Base-by-base conservation (phyloP, 345 rosid genomes). In the Hibiscus syriacus region DNA sequence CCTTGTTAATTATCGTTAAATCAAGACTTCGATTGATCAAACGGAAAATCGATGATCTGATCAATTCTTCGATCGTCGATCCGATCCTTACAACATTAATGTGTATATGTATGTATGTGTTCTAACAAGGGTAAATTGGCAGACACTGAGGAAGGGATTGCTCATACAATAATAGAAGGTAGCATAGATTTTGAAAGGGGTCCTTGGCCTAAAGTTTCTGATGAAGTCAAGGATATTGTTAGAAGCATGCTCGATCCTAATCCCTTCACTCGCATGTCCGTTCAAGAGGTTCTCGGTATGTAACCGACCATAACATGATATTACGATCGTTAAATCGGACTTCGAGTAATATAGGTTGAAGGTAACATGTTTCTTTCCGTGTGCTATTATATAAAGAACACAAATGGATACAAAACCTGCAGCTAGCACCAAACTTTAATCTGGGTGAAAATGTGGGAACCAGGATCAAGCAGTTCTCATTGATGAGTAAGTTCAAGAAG, bases 401-500 rank as follows among this genome's bases (percentile, higher is more conserved):
- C 75, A 82, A 88, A 2, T 93, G 98, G 98, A 81, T 90, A 55
- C 84, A 81, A n/a, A 85, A 86, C 57, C 78, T 77, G 36, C 79
- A 82, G 26, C 68, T 77, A 60, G 94, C 82, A 22, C 83, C 90
- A 1, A 83, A 90, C 64, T 79, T 93, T 49, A 74, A 80, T 23
- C 82, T 93, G 38, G 97, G 96, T 67, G 90, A 85, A 71, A 79
- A 82, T 74, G 96, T 93, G 2, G 79, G 83, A 72, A 50, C 85
- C 59, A 93, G 82, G 79, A 90, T 93, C 45, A 83, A 83, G 75
- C 97, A 93, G 32, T 90, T 93, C 82, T 83, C 90, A 3, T 74
- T 93, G 76, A 87, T 89, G 92, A 93, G 85, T 41, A 90, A 86
- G 84, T 93, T 93, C 86, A 90, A 93, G 84, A 90, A 89, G 88